Evolutionary conservation across 345 rosid species (phyloP).

Genomic region (Raphanus sativus): DNA sequence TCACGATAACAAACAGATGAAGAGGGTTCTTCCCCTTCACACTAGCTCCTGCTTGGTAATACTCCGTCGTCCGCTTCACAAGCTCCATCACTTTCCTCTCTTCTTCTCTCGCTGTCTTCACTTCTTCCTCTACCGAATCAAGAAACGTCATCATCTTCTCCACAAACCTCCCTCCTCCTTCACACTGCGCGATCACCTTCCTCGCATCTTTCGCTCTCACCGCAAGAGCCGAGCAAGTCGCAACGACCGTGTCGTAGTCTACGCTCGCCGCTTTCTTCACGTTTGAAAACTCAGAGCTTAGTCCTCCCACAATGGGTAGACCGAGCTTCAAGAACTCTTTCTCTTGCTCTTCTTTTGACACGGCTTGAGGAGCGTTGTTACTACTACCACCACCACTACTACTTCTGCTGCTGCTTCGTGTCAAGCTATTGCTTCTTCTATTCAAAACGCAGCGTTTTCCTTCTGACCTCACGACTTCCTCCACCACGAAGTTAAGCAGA

Average conservation of each 20-base stretch:
- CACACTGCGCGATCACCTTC: conserved; percentile 39
- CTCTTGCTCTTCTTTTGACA: conserved; percentile 56
- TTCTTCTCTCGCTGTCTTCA: conserved; percentile 47
- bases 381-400: conserved; percentile 25
- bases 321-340: conserved; percentile 67
- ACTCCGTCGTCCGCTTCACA: conserved; percentile 72
- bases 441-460: conserved; percentile 71
- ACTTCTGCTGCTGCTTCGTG: conserved; percentile 42
- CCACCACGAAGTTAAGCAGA: conserved; percentile 81
- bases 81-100: conserved; percentile 58
- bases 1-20: conserved; percentile 63
- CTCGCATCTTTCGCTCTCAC: conserved; percentile 49
- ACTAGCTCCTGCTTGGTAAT: conserved; percentile 64
- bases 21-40: conserved; percentile 52
- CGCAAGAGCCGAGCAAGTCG: conserved; percentile 50
- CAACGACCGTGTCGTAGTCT: conserved; percentile 49
- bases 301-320: conserved; percentile 71
- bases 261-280: conserved; percentile 79
- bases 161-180: conserved; percentile 47
- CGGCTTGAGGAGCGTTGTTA: not conserved
- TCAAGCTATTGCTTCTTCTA: conserved; percentile 47
- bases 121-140: conserved; percentile 59
- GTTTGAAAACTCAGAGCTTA: conserved; percentile 67
- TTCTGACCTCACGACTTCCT: conserved; percentile 72
- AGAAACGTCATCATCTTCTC: conserved; percentile 60